Base-by-base conservation (phyloP, 2,329 filamentous ascomycete genomes). In the Fusarium multiceps region DNA sequence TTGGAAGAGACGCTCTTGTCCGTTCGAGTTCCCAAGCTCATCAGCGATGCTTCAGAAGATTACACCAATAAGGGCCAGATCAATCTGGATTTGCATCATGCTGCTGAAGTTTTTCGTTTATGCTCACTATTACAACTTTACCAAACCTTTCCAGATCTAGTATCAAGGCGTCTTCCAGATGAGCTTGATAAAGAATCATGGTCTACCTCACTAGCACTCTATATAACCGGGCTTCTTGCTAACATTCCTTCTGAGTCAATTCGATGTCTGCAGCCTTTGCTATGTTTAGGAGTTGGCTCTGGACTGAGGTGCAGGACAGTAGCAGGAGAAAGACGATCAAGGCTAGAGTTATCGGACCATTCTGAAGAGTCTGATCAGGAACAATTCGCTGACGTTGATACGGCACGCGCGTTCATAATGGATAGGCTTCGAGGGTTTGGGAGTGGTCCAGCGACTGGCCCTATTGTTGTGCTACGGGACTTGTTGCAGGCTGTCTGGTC, bases 111-210 rank as follows among this genome's bases (percentile, higher is more conserved):
- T 0, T 81, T 81, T 48, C 76, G 78, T 10, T 71, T 82, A 4
- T 75, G 77, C 0, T 78, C 80, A 0, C 70, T 82, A 21, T 60
- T 82, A 7, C 80, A 82, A 54, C 75, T 82, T 0, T 81, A 82
- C 68, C 77, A 81, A 62, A 80, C 80, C 1, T 80, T 80, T 14
- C 78, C 77, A 3, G 77, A 80, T 16, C 71, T 80, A 2, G 76
- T 78, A 0, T 72, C 74, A 1, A 61, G 75, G 9, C 76, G 78
- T 1, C 57, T 80, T 6, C 77, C 78, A 3, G 64, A 66, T 4
- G 60, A 21, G 10, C 55, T 69, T 12, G 41, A 51, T 27, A 63
- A 49, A 6, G 43, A n/a, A 12, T 40, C 61, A 18, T 68, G 63
- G 67, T 45, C 67, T n/a, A 70, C 67, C 1, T 69, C 57, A 4